phyloP scores from a whole-genome alignment of 352 stramenopile species.

The Phytopythium boreale region DNA sequence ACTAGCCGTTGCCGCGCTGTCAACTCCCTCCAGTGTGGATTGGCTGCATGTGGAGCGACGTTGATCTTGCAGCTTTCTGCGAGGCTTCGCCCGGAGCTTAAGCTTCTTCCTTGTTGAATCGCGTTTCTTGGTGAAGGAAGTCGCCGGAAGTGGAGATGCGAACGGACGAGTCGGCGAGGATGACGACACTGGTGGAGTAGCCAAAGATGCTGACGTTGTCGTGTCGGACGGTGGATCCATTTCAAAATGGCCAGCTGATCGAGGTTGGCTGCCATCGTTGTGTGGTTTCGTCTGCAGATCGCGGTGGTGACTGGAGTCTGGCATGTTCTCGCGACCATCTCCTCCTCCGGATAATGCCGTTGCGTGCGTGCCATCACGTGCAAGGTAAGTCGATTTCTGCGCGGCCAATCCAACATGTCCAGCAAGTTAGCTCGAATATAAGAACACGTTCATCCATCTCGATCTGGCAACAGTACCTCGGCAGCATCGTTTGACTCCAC shows the following conservation, averaged over 20 bases:
- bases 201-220: not conserved
- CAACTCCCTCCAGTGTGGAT: not conserved
- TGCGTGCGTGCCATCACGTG: not conserved
- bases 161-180: not conserved
- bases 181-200: not conserved
- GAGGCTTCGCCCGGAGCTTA: conserved; percentile 10
- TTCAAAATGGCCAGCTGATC: not conserved
- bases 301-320: not conserved
- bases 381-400: not conserved
- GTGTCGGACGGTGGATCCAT: not conserved
- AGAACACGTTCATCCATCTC: not conserved
- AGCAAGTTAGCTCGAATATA: not conserved
- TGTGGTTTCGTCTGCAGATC: not conserved
- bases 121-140: not conserved
- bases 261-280: not conserved
- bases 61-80: not conserved
- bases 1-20: not conserved
- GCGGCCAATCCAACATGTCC: not conserved
- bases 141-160: not conserved
- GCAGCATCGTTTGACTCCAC: not conserved
- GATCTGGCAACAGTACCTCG: not conserved
- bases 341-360: not conserved
- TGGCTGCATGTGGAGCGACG: not conserved
- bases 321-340: not conserved
- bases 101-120: conserved; percentile 6